Conservation (phyloP, 208 protist species). For the Leishmania tropica region DNA sequence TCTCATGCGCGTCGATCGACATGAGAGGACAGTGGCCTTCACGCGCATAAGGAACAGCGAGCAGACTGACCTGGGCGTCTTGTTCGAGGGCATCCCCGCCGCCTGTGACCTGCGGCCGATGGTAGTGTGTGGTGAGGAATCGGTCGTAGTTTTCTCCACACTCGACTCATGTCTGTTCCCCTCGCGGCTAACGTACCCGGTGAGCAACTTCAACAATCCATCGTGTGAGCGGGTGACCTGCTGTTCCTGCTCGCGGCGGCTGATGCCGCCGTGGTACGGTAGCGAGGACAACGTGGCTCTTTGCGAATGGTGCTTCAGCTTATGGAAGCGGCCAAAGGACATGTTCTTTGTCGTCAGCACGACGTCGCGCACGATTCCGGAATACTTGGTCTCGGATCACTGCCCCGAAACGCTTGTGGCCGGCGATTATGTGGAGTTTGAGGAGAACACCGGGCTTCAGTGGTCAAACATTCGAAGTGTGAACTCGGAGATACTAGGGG, state of each 20-base stretch:
- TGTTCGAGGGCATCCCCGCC: constrained; percentile 74
- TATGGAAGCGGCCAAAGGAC: constrained; percentile 75
- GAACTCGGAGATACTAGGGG: constrained; percentile 60
- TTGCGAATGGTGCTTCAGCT: constrained; percentile 80
- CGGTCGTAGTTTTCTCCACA: constrained; percentile 85
- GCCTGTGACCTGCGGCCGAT: constrained; percentile 60
- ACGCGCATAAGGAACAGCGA: constrained; percentile 65
- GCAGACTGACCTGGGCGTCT: constrained; percentile 73
- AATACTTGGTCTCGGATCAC: constrained; percentile 68
- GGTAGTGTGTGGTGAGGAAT: constrained; percentile 66
- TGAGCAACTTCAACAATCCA: constrained; percentile 49
- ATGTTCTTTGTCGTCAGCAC: constrained; percentile 60
- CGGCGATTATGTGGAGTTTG: constrained; percentile 74
- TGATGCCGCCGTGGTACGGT: constrained; percentile 62
- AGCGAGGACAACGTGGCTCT: constrained; percentile 63
- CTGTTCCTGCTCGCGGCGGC: constrained; percentile 31
- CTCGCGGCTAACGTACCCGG: constrained; percentile 65
- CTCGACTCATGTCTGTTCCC: constrained; percentile 70
- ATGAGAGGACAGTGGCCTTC: constrained; percentile 69
- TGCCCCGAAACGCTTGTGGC: constrained; percentile 50
- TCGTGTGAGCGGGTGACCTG: constrained; percentile 28
- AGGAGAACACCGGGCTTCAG: constrained; percentile 66
- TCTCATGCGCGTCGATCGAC: constrained; percentile 64
- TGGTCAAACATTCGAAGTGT: constrained; percentile 75
- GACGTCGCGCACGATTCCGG: constrained; percentile 32